Percentiles rank a stretch among this genome's conserved stretches.
phyloP scores from a whole-genome alignment of 495 filamentous ascomycete genomes.

The Cladorrhinum samala region DNA sequence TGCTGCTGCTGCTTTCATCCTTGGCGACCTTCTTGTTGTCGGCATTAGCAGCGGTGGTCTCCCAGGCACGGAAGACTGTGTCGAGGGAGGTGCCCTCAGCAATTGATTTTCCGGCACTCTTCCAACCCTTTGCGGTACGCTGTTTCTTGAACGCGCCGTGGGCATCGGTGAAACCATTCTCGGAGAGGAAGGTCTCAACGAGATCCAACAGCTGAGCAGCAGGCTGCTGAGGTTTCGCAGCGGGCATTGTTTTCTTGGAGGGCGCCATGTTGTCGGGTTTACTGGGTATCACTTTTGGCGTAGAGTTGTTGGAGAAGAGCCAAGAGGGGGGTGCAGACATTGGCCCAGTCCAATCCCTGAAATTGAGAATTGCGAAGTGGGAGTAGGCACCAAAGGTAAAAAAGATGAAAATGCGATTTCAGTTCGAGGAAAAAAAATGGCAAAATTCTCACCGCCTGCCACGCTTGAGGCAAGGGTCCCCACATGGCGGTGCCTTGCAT shows the following conservation, averaged over 20 bases:
- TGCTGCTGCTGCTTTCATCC: conserved; percentile 28
- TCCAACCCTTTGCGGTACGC: conserved; percentile 41
- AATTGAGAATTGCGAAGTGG: not conserved
- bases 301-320: conserved; percentile 41
- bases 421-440: not conserved
- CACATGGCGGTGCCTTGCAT: not conserved
- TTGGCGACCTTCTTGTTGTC: conserved; percentile 23
- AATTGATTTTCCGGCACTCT: conserved; percentile 19
- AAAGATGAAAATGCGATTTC: not conserved
- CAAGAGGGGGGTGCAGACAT: conserved; percentile 37
- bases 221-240: conserved; percentile 29
- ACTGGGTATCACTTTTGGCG: conserved; percentile 1
- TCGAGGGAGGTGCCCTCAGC: conserved; percentile 36
- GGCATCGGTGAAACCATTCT: conserved; percentile 56
- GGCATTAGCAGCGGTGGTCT: conserved; percentile 34
- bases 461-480: not conserved
- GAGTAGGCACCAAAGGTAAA: not conserved
- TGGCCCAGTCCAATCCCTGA: conserved; percentile 6
- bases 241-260: conserved; percentile 18
- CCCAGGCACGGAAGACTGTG: conserved; percentile 42
- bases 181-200: conserved; percentile 60
- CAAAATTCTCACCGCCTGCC: not conserved
- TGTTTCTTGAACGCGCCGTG: conserved; percentile 51
- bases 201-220: conserved; percentile 57
- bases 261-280: conserved; percentile 9